These are phyloP conservation scores for Penicillium canescens DNA, from an alignment of 495 filamentous ascomycete genomes.

Conservation along the genomic window DNA sequence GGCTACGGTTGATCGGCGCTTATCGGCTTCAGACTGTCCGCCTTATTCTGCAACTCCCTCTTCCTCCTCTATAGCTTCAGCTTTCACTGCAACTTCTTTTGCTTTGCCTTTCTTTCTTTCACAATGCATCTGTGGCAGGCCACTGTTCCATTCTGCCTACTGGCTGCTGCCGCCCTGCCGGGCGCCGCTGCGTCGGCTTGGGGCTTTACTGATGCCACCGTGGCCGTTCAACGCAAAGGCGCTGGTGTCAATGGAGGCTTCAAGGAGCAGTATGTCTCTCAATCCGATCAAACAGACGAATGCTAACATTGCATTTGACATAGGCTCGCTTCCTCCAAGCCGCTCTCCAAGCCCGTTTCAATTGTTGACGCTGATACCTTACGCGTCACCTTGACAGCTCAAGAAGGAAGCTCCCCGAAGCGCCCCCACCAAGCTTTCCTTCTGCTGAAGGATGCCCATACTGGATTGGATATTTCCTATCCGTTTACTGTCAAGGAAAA, in stretches of 20 bases:
- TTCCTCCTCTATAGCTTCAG: conserved; percentile 7
- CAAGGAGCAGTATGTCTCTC: conserved; percentile 67
- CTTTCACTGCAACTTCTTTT: conserved; percentile 9
- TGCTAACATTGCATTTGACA: conserved; percentile 13
- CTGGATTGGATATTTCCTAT: conserved; percentile 85
- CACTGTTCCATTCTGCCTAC: conserved; percentile 39
- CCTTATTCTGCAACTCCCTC: conserved; percentile 31
- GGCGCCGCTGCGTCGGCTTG: conserved; percentile 68
- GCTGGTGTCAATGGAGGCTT: conserved; percentile 59
- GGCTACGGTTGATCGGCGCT: conserved; percentile 33
- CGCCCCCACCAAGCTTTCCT: conserved; percentile 93
- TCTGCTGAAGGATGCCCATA: conserved; percentile 69
- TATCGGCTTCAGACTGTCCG: conserved; percentile 28
- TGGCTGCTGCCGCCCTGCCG: conserved; percentile 40
- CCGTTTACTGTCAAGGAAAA: conserved; percentile 82
- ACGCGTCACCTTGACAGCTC: conserved; percentile 78
- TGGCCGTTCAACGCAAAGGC: conserved; percentile 73
- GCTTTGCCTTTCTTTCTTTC: conserved; percentile 7
- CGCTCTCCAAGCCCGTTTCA: conserved; percentile 62
- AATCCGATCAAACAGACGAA: neutral
- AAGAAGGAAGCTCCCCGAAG: conserved; percentile 74
- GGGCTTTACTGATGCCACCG: conserved; percentile 82
- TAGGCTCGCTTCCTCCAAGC: conserved; percentile 65
- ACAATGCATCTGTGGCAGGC: conserved; percentile 46
- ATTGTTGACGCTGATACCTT: conserved; percentile 71